phyloP scores from a whole-genome alignment of 2,329 filamentous ascomycete genomes.

The Cytospora paraplurivora region DNA sequence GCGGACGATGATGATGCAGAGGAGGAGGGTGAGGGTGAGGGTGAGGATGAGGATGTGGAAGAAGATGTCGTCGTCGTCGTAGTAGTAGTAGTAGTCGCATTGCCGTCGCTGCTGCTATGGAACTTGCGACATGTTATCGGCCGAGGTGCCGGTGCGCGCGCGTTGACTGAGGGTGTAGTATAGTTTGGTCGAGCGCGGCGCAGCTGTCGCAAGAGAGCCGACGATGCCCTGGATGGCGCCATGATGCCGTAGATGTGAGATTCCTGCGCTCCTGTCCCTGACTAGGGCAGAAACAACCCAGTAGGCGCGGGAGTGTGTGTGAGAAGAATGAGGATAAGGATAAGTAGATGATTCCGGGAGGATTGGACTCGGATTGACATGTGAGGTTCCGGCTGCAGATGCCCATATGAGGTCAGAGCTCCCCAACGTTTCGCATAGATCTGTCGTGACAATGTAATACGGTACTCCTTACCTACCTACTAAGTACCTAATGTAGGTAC shows the following conservation, averaged over 20 bases:
- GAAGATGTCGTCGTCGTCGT: not conserved
- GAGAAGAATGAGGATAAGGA: not conserved
- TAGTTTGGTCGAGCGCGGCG: constrained; percentile 8
- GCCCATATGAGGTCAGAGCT: constrained; percentile 15
- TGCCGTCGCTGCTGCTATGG: constrained; percentile 6
- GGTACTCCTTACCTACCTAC: too few species aligned
- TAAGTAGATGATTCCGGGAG: not conserved
- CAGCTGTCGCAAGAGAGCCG: constrained; percentile 19
- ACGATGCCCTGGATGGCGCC: constrained; percentile 27
- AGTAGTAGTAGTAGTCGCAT: not conserved
- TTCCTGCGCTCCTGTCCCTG: not conserved
- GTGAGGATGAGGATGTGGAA: constrained; percentile 16
- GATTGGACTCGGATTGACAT: not conserved
- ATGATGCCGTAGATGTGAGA: not conserved
- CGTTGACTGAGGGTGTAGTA: constrained; percentile 4
- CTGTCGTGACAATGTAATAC: too few species aligned
- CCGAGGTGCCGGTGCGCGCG: not conserved
- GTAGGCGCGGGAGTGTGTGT: not conserved
- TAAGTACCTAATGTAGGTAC: too few species aligned
- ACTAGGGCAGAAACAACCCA: not conserved
- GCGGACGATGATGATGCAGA: constrained; percentile 33
- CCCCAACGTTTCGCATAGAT: not conserved
- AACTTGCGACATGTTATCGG: constrained; percentile 18
- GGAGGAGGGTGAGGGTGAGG: constrained; percentile 7
- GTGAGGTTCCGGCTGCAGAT: not conserved